Conservation (phyloP, 2,329 filamentous ascomycete genomes). For the Fusarium bulbicola region DNA sequence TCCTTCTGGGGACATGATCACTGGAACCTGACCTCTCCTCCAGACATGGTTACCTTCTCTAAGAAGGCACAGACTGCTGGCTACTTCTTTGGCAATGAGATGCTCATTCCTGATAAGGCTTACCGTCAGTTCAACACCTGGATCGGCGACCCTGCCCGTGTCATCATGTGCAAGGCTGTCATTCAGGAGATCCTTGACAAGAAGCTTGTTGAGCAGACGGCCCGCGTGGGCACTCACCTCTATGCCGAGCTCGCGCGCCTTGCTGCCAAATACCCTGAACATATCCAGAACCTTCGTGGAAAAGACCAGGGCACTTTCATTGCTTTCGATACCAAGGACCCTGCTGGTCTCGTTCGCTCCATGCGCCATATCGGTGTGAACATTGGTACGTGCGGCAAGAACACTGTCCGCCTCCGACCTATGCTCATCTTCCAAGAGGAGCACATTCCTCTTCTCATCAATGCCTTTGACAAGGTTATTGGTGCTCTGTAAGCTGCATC, state of each 20-base stretch:
- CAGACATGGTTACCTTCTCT: constrained; percentile 88
- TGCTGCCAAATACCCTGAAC: constrained; percentile 70
- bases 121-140: constrained; percentile 90
- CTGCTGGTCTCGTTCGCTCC: constrained; percentile 74
- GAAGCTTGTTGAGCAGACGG: constrained; percentile 72
- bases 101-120: constrained; percentile 79
- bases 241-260: constrained; percentile 72
- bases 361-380: constrained; percentile 79
- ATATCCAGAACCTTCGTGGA: constrained; percentile 78
- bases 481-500: constrained; percentile 37
- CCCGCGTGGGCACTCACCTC: constrained; percentile 73
- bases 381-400: constrained; percentile 77
- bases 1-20: constrained; percentile 91
- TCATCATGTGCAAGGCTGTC: constrained; percentile 80
- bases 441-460: constrained; percentile 57
- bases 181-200: constrained; percentile 77
- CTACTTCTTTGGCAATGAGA: constrained; percentile 82
- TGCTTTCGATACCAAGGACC: constrained; percentile 77
- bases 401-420: constrained; percentile 76
- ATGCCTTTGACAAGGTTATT: constrained; percentile 44
- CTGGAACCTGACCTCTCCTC: constrained; percentile 76
- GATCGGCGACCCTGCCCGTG: constrained; percentile 84
- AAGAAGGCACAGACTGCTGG: constrained; percentile 89
- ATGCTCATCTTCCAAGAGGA: constrained; percentile 84
- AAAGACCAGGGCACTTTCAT: constrained; percentile 83